These are phyloP conservation scores for Mycotypha africana DNA, from an alignment of 371 early-diverging fungal species.

Conservation along the genomic window DNA sequence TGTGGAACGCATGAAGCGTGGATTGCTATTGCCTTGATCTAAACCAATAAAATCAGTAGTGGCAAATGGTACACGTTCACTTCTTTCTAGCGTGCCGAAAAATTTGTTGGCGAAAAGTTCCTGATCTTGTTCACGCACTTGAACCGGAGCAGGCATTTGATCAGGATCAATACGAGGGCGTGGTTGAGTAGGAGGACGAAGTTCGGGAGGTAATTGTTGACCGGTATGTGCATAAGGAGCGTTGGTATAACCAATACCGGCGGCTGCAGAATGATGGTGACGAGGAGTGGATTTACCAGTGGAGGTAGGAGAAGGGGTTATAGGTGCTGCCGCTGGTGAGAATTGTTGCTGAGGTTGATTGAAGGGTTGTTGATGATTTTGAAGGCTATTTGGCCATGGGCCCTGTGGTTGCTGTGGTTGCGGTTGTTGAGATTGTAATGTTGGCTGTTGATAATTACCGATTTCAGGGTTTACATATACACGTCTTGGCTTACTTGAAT, in stretches of 20 bases:
- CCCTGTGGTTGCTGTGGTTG: constrained; percentile 7
- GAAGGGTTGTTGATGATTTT: constrained; percentile 5
- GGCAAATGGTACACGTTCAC: constrained; percentile 76
- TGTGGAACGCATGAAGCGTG: constrained; percentile 88
- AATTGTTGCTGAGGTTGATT: constrained; percentile 1
- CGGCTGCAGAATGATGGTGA: constrained; percentile 19
- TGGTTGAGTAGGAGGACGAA: constrained; percentile 42
- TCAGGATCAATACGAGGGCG: constrained; percentile 86
- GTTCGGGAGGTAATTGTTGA: constrained; percentile 33
- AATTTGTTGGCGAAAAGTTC: constrained; percentile 54
- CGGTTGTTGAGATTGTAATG: constrained; percentile 5
- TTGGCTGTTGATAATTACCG: constrained; percentile 1
- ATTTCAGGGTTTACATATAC: constrained; percentile 35
- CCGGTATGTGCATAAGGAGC: constrained; percentile 27
- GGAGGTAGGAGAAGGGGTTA: not conserved
- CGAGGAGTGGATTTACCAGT: not conserved
- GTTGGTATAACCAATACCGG: constrained; percentile 32
- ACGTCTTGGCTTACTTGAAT: constrained; percentile 22
- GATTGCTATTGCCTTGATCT: constrained; percentile 95
- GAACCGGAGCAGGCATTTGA: constrained; percentile 91
- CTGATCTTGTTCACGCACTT: constrained; percentile 84
- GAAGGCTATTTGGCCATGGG: constrained; percentile 9
- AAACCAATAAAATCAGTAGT: constrained; percentile 80
- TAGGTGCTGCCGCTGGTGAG: not conserved
- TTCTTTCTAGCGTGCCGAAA: constrained; percentile 72